Evolutionary conservation across 306 rosid genomes (phyloP).

Genomic region (Heteromeles arbutifolia): DNA sequence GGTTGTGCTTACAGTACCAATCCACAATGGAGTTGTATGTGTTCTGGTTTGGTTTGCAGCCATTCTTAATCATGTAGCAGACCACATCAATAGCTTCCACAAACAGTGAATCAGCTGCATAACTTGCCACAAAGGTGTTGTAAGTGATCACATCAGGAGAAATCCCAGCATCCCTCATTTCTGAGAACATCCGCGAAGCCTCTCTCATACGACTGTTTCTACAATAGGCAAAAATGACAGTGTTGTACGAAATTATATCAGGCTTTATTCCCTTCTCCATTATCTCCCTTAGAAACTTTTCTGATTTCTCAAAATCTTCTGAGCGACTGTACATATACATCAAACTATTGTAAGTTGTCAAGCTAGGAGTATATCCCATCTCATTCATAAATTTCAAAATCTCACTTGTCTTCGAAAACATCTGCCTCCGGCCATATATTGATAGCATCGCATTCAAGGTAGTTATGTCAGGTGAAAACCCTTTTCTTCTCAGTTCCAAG

Average conservation of each 20-base stretch:
- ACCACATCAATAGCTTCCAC: slow-evolving; percentile 70
- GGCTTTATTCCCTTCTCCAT: slow-evolving; percentile 73
- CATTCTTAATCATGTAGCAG: slow-evolving; percentile 75
- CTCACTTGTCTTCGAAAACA: slow-evolving; percentile 67
- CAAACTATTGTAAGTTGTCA: slow-evolving; percentile 84
- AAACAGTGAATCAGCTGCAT: slow-evolving; percentile 75
- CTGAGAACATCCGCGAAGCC: slow-evolving; percentile 68
- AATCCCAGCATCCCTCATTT: slow-evolving; percentile 62
- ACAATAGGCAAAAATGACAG: slow-evolving; percentile 74
- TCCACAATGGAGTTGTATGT: slow-evolving; percentile 81
- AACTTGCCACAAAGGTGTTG: slow-evolving; percentile 72
- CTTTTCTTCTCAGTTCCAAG: slow-evolving; percentile 51
- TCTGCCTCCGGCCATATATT: slow-evolving; percentile 77
- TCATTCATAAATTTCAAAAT: slow-evolving; percentile 61
- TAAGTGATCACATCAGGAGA: slow-evolving; percentile 77
- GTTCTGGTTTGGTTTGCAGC: slow-evolving; percentile 71
- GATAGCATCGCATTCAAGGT: slow-evolving; percentile 88
- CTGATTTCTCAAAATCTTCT: slow-evolving; percentile 62
- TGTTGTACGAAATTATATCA: slow-evolving; percentile 69
- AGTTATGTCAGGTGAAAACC: slow-evolving; percentile 63
- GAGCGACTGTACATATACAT: slow-evolving; percentile 88
- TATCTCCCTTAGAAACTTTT: slow-evolving; percentile 58
- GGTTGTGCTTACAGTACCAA: slow-evolving; percentile 65
- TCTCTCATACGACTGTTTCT: slow-evolving; percentile 77
- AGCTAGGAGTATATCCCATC: slow-evolving; percentile 75